phyloP scores from a whole-genome alignment of 148 eudicot species.

The Pouteria glomerata region DNA sequence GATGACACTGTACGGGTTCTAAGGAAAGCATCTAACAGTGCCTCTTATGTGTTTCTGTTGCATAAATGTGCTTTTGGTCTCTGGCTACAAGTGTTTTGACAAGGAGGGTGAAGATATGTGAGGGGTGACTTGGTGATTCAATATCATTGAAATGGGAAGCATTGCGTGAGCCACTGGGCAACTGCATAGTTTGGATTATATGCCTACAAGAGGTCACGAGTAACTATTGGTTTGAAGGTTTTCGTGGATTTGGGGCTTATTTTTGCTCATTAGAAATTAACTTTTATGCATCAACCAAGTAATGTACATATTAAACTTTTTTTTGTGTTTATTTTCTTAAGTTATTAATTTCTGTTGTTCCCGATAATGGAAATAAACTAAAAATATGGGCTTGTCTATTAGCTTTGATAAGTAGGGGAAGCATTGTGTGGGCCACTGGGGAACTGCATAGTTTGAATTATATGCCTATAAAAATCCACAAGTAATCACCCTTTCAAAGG shows the following conservation, averaged over 20 bases:
- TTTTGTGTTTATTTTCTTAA: no score
- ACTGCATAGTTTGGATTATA: not conserved
- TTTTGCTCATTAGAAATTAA: no score
- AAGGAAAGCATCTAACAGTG: not conserved
- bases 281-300: no score
- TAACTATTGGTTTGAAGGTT: not conserved
- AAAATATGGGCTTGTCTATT: not conserved
- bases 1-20: not conserved
- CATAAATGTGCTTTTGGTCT: not conserved
- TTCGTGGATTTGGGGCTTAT: not conserved
- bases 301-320: no score
- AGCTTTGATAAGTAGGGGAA: not conserved
- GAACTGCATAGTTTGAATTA: not conserved
- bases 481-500: not conserved
- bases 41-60: not conserved
- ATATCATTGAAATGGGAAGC: not conserved
- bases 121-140: not conserved
- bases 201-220: not conserved
- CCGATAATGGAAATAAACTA: not conserved
- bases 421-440: no score
- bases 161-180: no score
- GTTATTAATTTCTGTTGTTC: no score
- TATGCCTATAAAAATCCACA: not conserved
- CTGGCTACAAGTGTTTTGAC: no score
- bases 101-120: not conserved